These are phyloP conservation scores for Colletotrichum caudatum DNA, from an alignment of 2,329 filamentous ascomycete species.

Conservation along the genomic window DNA sequence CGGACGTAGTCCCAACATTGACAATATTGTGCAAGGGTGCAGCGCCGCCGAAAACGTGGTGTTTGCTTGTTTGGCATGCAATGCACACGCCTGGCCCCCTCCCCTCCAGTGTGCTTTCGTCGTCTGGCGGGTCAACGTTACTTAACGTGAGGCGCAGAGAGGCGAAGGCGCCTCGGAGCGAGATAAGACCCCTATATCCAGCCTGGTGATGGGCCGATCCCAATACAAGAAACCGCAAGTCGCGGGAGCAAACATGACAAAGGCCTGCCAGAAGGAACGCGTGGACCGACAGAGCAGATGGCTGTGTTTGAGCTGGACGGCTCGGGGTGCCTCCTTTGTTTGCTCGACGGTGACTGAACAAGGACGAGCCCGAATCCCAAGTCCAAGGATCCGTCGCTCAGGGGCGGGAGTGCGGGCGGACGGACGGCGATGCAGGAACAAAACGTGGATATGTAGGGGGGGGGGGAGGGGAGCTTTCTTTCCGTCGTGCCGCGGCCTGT, in stretches of 20 bases:
- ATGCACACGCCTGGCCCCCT: neutral
- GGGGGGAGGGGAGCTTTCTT: neutral
- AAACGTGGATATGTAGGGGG: neutral
- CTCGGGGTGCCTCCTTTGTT: neutral
- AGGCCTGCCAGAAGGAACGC: neutral
- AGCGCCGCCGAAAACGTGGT: constrained; percentile 14
- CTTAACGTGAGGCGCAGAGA: neutral
- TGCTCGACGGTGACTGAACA: neutral
- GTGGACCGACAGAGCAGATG: too few relatives aligned
- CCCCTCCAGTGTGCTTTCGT: neutral
- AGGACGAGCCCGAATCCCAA: neutral
- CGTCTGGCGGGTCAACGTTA: neutral
- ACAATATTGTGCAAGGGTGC: constrained; percentile 2
- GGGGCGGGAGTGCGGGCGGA: neutral
- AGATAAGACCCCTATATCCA: neutral
- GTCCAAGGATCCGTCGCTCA: neutral
- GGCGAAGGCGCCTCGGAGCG: neutral
- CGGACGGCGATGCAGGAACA: constrained; percentile 18
- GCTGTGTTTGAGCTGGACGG: neutral
- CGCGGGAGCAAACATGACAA: neutral
- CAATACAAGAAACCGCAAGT: neutral
- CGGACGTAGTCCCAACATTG: constrained; percentile 12
- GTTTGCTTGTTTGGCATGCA: constrained; percentile 25
- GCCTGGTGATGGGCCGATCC: too few relatives aligned
- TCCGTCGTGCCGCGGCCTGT: constrained; percentile 2